Evolutionary conservation across 371 early-diverging fungal species (phyloP), one percentile per base, ranked within the genome.

Genomic region (Batkoa obscura): DNA sequence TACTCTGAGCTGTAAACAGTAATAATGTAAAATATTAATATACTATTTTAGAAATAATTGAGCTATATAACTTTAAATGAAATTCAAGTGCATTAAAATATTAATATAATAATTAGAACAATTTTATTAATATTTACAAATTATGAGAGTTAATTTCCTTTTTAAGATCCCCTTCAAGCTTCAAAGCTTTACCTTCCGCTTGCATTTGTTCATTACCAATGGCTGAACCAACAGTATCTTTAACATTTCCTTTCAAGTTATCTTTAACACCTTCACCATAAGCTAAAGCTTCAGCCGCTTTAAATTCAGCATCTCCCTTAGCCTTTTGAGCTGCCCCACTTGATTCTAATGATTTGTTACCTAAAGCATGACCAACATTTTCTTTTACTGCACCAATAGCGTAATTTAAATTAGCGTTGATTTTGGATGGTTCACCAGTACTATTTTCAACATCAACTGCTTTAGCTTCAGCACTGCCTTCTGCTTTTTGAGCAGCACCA

Each of bases 131-230:
- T n/a, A n/a, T n/a, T n/a, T n/a, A n/a, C n/a, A n/a, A n/a, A n/a
- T n/a, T n/a, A n/a, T n/a, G n/a, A n/a, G 34, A 35, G 8, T 50
- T 35, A 50, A 34, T 34, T 4, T 10, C 54, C 54, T 41, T 68
- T 51, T 66, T 58, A 30, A 61, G 60, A n/a, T 67, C 55, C 15
- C 75, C 75, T 23, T 64, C 51, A 33, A 52, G 58, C 34, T 62
- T 62, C 58, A 68, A 69, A 37, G 69, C 56, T 17, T 65, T 56
- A 5, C 72, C 74, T 39, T 68, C 62, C 9, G 68, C 62, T 55
- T 73, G 51, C 62, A 68, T 52, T 34, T 57, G 41, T 33, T 63
- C 65, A 32, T 75, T 70, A 35, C 67, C 68, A 9, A 67, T 46
- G 13, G 60, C 48, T 33, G 57, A 53, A 10, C 75, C 72, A n/a